Conservation (phyloP, 306 rosid species). For the Quercus berberidifolia region DNA sequence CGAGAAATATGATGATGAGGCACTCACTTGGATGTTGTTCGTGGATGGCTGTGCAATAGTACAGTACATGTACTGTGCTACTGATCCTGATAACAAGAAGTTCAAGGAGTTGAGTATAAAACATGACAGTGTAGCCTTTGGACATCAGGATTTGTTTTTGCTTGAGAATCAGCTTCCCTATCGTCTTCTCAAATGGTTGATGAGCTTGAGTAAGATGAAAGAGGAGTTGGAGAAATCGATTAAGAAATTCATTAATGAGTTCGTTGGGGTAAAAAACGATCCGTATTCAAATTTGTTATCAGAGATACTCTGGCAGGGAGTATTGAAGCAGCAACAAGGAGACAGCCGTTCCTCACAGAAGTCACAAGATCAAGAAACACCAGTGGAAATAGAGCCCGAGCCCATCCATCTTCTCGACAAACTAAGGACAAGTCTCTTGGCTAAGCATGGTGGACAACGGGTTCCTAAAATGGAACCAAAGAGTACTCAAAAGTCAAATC, state of each 20-base stretch:
- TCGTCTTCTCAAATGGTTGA: neutral
- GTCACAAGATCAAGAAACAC: neutral
- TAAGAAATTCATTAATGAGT: fast-evolving
- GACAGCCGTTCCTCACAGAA: neutral
- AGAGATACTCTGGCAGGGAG: too few species aligned
- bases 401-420: constrained; percentile 8
- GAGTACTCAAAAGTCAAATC: too few species aligned
- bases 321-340: too few species aligned
- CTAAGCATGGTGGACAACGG: neutral
- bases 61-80: neutral
- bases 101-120: neutral
- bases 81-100: fast-evolving
- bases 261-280: too few species aligned
- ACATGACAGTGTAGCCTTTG: neutral
- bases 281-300: too few species aligned
- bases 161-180: constrained; percentile 32
- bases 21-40: constrained; percentile 15
- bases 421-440: neutral
- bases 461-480: neutral
- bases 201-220: neutral
- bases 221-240: neutral
- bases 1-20: neutral
- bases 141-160: constrained; percentile 20
- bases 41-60: constrained; percentile 23
- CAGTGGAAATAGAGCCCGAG: too few species aligned